These are phyloP conservation scores for Didymella pinodella DNA, from an alignment of 2,329 filamentous ascomycete genomes.

Conservation along the genomic window DNA sequence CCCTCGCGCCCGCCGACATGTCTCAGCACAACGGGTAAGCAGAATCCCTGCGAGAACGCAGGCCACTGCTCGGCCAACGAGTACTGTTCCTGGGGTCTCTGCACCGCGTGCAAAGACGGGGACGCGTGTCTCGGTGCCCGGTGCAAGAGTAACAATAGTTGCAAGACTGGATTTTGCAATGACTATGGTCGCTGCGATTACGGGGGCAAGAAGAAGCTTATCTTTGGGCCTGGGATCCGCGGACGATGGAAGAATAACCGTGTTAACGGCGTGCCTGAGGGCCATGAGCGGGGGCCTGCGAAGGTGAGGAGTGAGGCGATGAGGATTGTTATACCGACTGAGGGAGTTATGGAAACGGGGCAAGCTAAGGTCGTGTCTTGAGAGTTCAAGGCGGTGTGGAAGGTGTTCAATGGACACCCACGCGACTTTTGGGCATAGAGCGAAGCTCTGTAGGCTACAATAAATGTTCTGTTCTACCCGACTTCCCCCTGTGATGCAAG, in stretches of 20 bases:
- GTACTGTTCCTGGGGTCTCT: conserved; percentile 9
- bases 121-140: conserved; percentile 11
- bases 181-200: conserved; percentile 42
- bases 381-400: not conserved
- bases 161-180: conserved; percentile 47
- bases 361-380: conserved; percentile 1
- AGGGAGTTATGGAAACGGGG: conserved; percentile 36
- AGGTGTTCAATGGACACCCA: no score
- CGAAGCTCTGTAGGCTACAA: not conserved
- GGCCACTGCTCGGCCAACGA: not conserved
- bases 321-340: conserved; percentile 37
- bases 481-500: no score
- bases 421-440: not conserved
- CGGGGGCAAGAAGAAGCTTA: conserved; percentile 28
- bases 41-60: conserved; percentile 1
- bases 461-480: no score
- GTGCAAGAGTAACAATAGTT: conserved; percentile 40
- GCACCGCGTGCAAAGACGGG: not conserved
- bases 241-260: conserved; percentile 27
- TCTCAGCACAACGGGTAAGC: not conserved
- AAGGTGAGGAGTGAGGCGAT: conserved; percentile 44
- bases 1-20: not conserved
- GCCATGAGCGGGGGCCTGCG: conserved; percentile 37
- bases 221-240: conserved; percentile 33
- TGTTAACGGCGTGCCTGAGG: conserved; percentile 32